Evolutionary conservation across 306 rosid species (phyloP), one percentile per base, ranked within the genome.

Genomic region (Castanea crenata): DNA sequence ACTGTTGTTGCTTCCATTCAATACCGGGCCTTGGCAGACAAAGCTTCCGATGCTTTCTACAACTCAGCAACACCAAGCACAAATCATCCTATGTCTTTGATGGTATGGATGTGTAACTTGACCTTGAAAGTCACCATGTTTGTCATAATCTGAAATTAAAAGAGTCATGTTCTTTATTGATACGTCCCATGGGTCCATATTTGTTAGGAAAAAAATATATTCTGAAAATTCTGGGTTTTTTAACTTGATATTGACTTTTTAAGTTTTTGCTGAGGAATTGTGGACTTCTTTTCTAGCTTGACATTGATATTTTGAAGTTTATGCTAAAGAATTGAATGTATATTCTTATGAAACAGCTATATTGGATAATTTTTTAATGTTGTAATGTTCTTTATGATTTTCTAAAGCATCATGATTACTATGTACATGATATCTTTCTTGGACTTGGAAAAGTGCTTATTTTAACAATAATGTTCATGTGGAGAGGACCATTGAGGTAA

Each of bases 1-100:
- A 88, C 84, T 73, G 91, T 88, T 41, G 89, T 85, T 72, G 91
- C 91, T 46, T 88, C 89, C 23, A 21, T 88, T 83, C 91, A 88
- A 78, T 88, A 85, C 74, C 91, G 91, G 70, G 89, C 91, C 58
- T 34, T 88, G 54, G 80, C 87, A 44, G 86, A 75, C 4, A 88
- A 82, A 79, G 91, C 91, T 32, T 58, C 78, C 3, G 91, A 88
- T 83, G 91, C 91, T 71, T 88, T 83, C 76, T 88, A 88, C 72
- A 88, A 87, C 91, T 88, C 74, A 88, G 82, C 63, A 88, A 88
- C 73, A 88, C 91, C 46, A 85, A 81, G 78, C 55, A 20, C 89
- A 85, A 82, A 88, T 88, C 81, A 67, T 86, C 91, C 20, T 88
- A 88, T 38, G 91, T 88, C 71, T 88, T 88, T 56, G 91, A 88